phyloP scores from a whole-genome alignment of 805 yeast genomes.

The Nakazawaea peltata region DNA sequence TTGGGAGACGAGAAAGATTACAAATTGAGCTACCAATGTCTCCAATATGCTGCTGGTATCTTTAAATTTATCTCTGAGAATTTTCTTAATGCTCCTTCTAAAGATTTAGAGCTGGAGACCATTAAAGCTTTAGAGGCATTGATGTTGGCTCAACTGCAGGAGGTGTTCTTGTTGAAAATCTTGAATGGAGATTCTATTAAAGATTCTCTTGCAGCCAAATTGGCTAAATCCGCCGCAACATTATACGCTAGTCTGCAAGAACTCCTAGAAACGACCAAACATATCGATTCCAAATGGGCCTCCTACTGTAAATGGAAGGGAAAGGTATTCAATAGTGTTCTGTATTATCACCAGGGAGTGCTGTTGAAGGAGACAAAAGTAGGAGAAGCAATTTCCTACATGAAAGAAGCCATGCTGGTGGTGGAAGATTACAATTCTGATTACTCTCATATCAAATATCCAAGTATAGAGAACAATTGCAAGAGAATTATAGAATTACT shows the following conservation, averaged over 20 bases:
- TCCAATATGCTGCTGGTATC: constrained; percentile 76
- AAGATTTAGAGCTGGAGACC: constrained; percentile 65
- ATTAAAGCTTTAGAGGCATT: constrained; percentile 55
- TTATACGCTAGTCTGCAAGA: constrained; percentile 47
- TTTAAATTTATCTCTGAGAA: constrained; percentile 65
- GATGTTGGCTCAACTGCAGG: constrained; percentile 86
- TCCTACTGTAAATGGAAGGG: constrained; percentile 43
- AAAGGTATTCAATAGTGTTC: constrained; percentile 48
- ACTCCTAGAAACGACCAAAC: constrained; percentile 30
- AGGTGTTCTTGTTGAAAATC: constrained; percentile 61
- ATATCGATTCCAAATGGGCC: constrained; percentile 35
- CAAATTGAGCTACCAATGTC: constrained; percentile 50
- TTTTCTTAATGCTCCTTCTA: constrained; percentile 83
- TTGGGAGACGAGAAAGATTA: constrained; percentile 31
- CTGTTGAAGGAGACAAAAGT: constrained; percentile 47
- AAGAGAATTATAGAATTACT: constrained; percentile 24
- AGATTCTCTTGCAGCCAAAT: constrained; percentile 65
- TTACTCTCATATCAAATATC: constrained; percentile 14
- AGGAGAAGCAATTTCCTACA: constrained; percentile 72
- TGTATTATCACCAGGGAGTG: constrained; percentile 52
- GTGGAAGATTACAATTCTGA: constrained; percentile 16
- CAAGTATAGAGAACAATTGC: constrained; percentile 16
- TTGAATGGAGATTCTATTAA: constrained; percentile 41
- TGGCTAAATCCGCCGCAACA: constrained; percentile 54
- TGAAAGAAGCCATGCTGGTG: constrained; percentile 42